phyloP scores from a whole-genome alignment of 768 basidiomycete species.

The Auricularia sp. region DNA sequence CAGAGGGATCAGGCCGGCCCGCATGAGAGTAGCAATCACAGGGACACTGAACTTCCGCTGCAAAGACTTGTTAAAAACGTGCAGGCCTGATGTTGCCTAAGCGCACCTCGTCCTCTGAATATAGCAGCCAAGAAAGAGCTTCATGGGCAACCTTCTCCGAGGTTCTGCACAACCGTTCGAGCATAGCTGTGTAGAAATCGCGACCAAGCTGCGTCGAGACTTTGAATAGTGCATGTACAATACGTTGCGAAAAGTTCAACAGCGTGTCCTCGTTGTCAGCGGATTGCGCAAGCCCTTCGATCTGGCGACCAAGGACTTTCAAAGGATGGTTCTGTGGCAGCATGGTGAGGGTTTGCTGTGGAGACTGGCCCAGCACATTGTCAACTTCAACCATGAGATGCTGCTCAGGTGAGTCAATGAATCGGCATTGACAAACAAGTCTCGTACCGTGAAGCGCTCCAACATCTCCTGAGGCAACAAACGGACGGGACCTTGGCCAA shows the following conservation, averaged over 20 bases:
- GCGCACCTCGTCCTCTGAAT: slow-evolving; percentile 89
- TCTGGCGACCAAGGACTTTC: slow-evolving; percentile 72
- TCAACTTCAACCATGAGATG: slow-evolving; percentile 59
- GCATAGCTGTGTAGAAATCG: slow-evolving; percentile 83
- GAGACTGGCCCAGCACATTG: slow-evolving; percentile 65
- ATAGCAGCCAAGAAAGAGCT: slow-evolving; percentile 91
- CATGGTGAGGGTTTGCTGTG: slow-evolving; percentile 49
- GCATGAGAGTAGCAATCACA: slow-evolving; percentile 81
- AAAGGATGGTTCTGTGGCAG: slow-evolving; percentile 81
- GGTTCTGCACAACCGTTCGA: slow-evolving; percentile 79
- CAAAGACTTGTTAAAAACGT: slow-evolving; percentile 4
- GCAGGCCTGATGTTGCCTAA: slow-evolving; percentile 2
- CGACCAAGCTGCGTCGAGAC: slow-evolving; percentile 74
- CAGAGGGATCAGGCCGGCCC: slow-evolving; percentile 69
- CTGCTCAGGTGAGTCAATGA: slow-evolving; percentile 18
- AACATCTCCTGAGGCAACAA: slow-evolving; percentile 72
- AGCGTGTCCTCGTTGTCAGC: slow-evolving; percentile 77
- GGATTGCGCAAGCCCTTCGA: slow-evolving; percentile 74
- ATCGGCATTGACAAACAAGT: not conserved
- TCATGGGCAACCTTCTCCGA: slow-evolving; percentile 82
- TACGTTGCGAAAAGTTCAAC: slow-evolving; percentile 88
- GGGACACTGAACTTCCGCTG: slow-evolving; percentile 95
- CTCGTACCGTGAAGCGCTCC: slow-evolving; percentile 73
- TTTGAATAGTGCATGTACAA: slow-evolving; percentile 91
- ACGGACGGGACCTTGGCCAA: not conserved